Evolutionary conservation across 108 stramenopile species (phyloP).

Genomic region (Skeletonema menzelii): DNA sequence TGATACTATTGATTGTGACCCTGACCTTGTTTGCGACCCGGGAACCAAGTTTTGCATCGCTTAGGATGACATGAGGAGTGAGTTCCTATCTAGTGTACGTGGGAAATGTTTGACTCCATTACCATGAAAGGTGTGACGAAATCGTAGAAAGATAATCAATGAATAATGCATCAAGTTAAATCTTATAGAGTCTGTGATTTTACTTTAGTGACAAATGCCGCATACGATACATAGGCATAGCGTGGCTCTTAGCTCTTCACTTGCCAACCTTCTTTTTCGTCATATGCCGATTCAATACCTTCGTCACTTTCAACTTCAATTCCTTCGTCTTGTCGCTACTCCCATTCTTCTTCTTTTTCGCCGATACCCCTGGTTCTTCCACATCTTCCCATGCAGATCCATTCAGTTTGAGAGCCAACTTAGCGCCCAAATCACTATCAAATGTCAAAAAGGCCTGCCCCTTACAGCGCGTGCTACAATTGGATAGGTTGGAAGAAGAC

Average conservation of each 20-base stretch:
- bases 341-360: conserved; percentile 36
- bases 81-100: too few relatives aligned
- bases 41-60: too few relatives aligned
- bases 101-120: too few relatives aligned
- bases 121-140: too few relatives aligned
- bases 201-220: too few relatives aligned
- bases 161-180: too few relatives aligned
- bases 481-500: too few relatives aligned
- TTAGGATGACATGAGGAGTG: too few relatives aligned
- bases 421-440: conserved; percentile 65
- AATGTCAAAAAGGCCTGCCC: conserved; percentile 80
- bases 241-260: neutral
- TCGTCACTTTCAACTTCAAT: conserved; percentile 73
- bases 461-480: conserved; percentile 84
- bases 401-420: conserved; percentile 63
- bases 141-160: too few relatives aligned
- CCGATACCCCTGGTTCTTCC: conserved; percentile 30
- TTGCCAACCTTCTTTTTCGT: conserved; percentile 47
- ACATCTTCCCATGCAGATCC: conserved; percentile 50
- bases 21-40: neutral
- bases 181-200: too few relatives aligned
- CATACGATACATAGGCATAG: too few relatives aligned
- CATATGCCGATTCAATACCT: conserved; percentile 64
- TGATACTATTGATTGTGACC: neutral
- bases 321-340: conserved; percentile 41